These are phyloP conservation scores for Neckera pumila DNA, from an alignment of 225 moss, liverwort and hornwort genomes.

Conservation along the genomic window DNA sequence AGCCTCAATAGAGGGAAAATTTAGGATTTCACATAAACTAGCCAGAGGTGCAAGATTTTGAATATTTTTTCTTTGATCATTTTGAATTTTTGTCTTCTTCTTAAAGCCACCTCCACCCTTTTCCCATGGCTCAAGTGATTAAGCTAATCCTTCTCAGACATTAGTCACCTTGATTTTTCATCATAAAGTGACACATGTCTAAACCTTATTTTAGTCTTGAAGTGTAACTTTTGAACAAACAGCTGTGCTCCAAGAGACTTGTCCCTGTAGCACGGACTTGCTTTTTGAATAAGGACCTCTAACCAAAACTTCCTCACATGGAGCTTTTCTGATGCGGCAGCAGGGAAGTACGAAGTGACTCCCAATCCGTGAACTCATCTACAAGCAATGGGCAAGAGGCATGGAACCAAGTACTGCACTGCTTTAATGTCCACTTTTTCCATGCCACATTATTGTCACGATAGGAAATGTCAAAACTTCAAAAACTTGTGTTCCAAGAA, in stretches of 20 bases:
- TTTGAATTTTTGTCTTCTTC: fast-evolving
- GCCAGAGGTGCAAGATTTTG: neutral
- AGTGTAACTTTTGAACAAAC: too few relatives aligned
- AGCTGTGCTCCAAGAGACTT: neutral
- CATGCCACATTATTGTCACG: neutral
- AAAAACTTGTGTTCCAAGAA: too few relatives aligned
- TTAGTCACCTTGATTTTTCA: neutral
- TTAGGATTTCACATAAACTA: neutral
- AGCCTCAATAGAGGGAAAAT: neutral
- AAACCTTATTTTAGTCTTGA: neutral
- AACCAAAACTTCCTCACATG: neutral
- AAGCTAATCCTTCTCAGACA: neutral
- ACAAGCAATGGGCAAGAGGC: neutral
- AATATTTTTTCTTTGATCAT: neutral
- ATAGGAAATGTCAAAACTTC: neutral
- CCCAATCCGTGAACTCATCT: neutral
- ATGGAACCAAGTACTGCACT: neutral
- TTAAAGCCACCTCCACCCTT: neutral
- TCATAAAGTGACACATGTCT: neutral
- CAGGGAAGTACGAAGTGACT: neutral
- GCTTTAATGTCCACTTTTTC: too few relatives aligned
- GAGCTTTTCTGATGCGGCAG: neutral
- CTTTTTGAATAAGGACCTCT: neutral
- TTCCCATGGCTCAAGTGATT: neutral
- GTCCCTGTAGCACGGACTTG: neutral